Evolutionary conservation across 257 asterid genomes (phyloP).

Genomic region (Eustoma russellianum): DNA sequence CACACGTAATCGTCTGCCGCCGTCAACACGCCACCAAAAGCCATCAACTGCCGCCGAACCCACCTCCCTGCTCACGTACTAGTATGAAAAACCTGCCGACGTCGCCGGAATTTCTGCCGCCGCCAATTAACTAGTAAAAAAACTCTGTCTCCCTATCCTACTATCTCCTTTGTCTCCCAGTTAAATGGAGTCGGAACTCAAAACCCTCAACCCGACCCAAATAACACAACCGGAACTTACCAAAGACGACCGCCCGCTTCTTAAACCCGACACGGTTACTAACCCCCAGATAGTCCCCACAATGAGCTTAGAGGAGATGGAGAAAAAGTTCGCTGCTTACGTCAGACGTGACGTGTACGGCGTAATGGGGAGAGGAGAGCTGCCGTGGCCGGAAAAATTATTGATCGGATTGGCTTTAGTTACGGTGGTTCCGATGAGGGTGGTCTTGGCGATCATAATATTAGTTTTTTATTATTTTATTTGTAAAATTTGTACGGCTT

Average conservation of each 20-base stretch:
- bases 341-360: conserved; percentile 72
- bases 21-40: too few species aligned
- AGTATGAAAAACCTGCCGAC: too few species aligned
- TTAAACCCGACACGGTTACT: conserved; percentile 34
- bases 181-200: conserved; percentile 61
- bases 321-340: conserved; percentile 56
- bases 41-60: too few species aligned
- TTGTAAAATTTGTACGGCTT: conserved; percentile 68
- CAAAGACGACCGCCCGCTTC: conserved; percentile 47
- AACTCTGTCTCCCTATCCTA: too few species aligned
- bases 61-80: too few species aligned
- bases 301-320: conserved; percentile 47
- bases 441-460: conserved; percentile 34
- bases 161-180: too few species aligned
- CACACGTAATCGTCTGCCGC: too few species aligned
- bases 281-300: conserved; percentile 4
- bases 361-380: conserved; percentile 54
- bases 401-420: conserved; percentile 47
- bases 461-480: conserved; percentile 57
- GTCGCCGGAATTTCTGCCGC: too few species aligned
- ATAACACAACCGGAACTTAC: conserved; percentile 19
- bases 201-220: conserved; percentile 21
- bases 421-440: conserved; percentile 56
- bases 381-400: conserved; percentile 50
- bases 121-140: not conserved